Conservation (phyloP, 176 grass and related monocot species). For the Neostapfia colusana region DNA sequence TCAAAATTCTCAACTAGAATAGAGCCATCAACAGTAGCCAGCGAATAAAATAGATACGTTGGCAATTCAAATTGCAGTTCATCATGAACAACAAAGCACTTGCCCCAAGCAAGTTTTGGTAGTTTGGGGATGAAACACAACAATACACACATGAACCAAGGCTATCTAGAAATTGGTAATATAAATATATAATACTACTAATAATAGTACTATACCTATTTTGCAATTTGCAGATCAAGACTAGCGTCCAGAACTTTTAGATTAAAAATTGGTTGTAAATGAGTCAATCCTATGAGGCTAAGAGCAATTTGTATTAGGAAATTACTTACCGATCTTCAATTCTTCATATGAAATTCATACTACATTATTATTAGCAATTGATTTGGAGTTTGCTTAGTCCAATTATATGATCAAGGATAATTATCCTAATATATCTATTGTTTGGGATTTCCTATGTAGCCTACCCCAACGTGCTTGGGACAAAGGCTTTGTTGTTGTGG, state of each 20-base stretch:
- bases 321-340: slow-evolving; percentile 31
- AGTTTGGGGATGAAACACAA: not conserved
- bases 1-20: not conserved
- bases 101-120: not conserved
- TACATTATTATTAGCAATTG: slow-evolving; percentile 15
- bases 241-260: not conserved
- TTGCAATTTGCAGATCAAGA: not conserved
- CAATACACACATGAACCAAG: not conserved
- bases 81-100: not conserved
- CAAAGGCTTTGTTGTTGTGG: no score
- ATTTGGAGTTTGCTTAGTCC: slow-evolving; percentile 2
- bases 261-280: not conserved
- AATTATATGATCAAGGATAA: not conserved
- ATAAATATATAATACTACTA: no score
- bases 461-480: no score
- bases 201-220: not conserved
- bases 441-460: not conserved
- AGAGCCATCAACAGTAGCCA: not conserved
- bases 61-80: not conserved
- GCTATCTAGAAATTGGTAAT: not conserved
- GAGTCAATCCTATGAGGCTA: not conserved
- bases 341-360: slow-evolving; percentile 28
- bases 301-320: not conserved
- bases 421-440: not conserved
- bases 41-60: not conserved